Evolutionary conservation across 2,329 filamentous ascomycete genomes (phyloP), one percentile per base, ranked within the genome.

Genomic region (Colletotrichum sp.): DNA sequence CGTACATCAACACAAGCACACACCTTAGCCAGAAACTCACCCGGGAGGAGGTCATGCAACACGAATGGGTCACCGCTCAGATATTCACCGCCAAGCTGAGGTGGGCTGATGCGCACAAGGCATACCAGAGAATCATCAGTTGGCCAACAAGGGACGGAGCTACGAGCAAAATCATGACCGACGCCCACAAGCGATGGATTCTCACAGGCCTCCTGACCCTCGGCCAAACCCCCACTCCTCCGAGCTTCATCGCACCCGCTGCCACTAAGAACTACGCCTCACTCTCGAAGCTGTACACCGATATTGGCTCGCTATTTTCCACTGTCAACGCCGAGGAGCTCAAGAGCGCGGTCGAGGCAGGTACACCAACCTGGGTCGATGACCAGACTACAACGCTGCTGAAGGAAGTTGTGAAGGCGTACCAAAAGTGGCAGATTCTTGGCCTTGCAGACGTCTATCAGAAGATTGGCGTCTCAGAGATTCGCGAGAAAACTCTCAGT

Each of bases 121-220:
- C 92, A 34, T 88, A 96, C 30, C 90, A 92, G 78, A 88, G 91
- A 74, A 90, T 91, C 58, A 87, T 98, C 43, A 90, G 92, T 4
- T 92, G 93, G 73, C 95, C 96, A 1, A 87, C 89, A 1, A 88
- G 87, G 67, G 92, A 92, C 24, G 86, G 88, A 36, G 89, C 91
- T 43, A 88, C 92, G 14, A 96, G 93, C 83, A 93, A 92, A 82
- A 89, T 97, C 66, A 97, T 97, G 94, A 88, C 94, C 5, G 95
- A 98, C 78, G 95, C 95, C 7, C 96, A 98, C 87, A 97, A 96
- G 85, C 97, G 96, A 84, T 98, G 95, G 94, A 82, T 97, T 10
- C 86, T 99, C 18, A 89, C 96, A 12, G 92, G 92, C 69, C 88
- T 98, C 70, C 86, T 99, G 21, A 88, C 91, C 8, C 86, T 92